Evolutionary conservation across 768 basidiomycete genomes (phyloP).

Genomic region (Hericium rajendrae): DNA sequence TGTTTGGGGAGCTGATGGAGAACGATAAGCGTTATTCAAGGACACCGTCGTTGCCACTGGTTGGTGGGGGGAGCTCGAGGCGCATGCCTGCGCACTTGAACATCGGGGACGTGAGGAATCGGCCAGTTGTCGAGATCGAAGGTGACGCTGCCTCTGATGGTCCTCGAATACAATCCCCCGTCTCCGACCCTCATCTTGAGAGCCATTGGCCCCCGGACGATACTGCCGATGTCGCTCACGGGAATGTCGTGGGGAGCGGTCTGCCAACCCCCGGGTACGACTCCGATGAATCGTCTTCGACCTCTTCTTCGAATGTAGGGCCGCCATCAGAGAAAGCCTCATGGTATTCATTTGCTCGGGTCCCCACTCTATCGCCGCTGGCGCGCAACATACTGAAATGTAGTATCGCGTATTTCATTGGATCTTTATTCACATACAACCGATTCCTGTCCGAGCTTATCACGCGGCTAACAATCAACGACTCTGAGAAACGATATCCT

Average conservation of each 20-base stretch:
- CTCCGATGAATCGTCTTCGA: too few relatives aligned
- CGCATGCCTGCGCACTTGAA: background rate
- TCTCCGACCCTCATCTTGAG: background rate
- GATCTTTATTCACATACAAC: slow-evolving; percentile 87
- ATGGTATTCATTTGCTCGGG: slow-evolving; percentile 9
- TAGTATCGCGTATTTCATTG: slow-evolving; percentile 81
- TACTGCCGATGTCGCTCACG: too few relatives aligned
- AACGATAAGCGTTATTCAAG: background rate
- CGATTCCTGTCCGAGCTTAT: slow-evolving; percentile 63
- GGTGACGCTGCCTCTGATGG: background rate
- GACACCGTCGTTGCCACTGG: background rate
- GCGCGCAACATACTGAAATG: slow-evolving; percentile 83
- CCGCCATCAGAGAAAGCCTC: background rate
- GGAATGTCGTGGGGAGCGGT: too few relatives aligned
- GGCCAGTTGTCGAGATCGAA: background rate
- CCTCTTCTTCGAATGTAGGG: too few relatives aligned
- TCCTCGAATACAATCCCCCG: slow-evolving; percentile 1
- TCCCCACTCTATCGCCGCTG: slow-evolving; percentile 37
- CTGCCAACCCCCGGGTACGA: too few relatives aligned
- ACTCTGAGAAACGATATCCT: slow-evolving; percentile 39
- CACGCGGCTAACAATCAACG: slow-evolving; percentile 45
- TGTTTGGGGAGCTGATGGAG: slow-evolving; percentile 10
- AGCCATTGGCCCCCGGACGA: background rate
- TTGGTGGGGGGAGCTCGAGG: background rate
- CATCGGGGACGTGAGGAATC: background rate